Evolutionary conservation across 495 filamentous ascomycete species (phyloP), one percentile per base, ranked within the genome.

Genomic region (Neurospora sp.): DNA sequence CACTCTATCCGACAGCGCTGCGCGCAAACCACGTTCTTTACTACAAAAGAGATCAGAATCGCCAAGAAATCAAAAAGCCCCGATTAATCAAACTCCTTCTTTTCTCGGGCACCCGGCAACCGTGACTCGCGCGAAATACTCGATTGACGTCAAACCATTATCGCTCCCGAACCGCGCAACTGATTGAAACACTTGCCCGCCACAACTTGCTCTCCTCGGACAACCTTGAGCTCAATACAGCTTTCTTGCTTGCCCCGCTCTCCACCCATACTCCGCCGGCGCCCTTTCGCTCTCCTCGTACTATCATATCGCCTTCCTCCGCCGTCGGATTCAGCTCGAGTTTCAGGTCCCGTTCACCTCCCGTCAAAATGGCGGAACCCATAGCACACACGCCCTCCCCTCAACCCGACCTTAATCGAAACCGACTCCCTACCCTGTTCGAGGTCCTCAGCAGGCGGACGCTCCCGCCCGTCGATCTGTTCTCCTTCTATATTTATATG

Each of bases 401-500:
- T 35, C 74, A 81, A 68, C 86, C 86, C 38, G 86, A 89, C 73
- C 73, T 84, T 40, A 79, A 79, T 71, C 89, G 96, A 70, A 96
- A 97, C 79, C 89, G 96, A 44, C 88, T 99, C 12, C 96, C 96
- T 20, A 98, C 92, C 0, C 89, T 98, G 46, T 97, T 96, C 79
- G 96, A 99, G 80, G 96, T 98, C 44, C 86, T 99, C 44, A 96
- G 93, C 76, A 89, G 96, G 70, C 89, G 92, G 61, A 99, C 96
- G 3, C 86, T 94, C 22, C 90, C 96, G 61, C 96, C 96, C 0
- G 95, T 98, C 44, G 96, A 98, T 80, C 88, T 99, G 12, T 98
- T 96, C 84, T 97, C 94, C 3, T 98, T 98, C 86, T 98, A 98
- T 85, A 98, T 99, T 77, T 99, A 97, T 83, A 99, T 99, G 96